These are phyloP conservation scores for Aureobasidium sp. DNA, from an alignment of 2,329 filamentous ascomycete species.

Conservation along the genomic window DNA sequence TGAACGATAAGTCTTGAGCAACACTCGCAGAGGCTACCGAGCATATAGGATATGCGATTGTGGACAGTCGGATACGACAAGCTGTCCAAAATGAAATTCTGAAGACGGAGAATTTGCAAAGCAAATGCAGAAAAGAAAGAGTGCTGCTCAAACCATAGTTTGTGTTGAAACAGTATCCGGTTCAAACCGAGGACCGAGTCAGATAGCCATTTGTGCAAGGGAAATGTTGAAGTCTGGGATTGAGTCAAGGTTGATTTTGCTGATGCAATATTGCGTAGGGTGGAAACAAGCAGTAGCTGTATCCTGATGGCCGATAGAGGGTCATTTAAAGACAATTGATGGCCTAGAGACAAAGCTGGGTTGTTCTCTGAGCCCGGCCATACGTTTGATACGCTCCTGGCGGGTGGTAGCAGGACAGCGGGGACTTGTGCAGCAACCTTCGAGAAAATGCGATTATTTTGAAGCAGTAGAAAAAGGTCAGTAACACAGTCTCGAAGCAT, in stretches of 20 bases:
- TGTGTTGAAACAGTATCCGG: neutral
- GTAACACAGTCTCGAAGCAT: conserved; percentile 33
- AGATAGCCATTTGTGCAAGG: neutral
- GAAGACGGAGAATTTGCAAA: neutral
- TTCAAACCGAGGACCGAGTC: neutral
- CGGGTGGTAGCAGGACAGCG: conserved; percentile 29
- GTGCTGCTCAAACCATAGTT: neutral
- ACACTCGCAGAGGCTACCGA: neutral
- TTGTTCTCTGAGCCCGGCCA: conserved; percentile 31
- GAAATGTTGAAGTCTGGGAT: neutral
- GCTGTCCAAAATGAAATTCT: neutral
- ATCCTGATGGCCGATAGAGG: neutral
- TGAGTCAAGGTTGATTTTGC: neutral
- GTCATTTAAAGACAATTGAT: conserved; percentile 21
- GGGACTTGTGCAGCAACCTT: neutral
- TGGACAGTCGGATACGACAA: neutral
- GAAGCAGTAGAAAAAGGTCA: conserved; percentile 20
- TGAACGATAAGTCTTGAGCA: neutral
- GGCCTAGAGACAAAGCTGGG: conserved; percentile 32
- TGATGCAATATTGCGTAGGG: neutral
- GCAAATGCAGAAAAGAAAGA: neutral
- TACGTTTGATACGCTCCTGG: conserved; percentile 28
- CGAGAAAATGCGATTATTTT: neutral
- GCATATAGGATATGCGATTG: neutral
- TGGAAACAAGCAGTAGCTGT: neutral